Evolutionary conservation across 2,329 filamentous ascomycete species (phyloP).

Genomic region (Scleromitrula shiraiana): DNA sequence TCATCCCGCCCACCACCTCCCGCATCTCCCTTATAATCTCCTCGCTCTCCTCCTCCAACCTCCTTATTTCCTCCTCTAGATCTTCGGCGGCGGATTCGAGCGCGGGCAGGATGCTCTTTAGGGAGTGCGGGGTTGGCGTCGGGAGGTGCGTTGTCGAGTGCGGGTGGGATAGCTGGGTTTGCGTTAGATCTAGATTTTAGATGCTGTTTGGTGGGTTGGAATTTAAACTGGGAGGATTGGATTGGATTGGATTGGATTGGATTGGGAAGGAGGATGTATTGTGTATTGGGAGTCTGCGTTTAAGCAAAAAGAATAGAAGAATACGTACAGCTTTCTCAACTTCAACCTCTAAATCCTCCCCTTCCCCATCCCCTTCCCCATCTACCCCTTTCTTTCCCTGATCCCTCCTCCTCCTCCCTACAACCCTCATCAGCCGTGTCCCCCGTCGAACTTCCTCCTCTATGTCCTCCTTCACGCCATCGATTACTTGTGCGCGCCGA

Average conservation of each 20-base stretch:
- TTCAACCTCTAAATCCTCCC: conserved; percentile 37
- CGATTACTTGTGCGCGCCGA: conserved; percentile 61
- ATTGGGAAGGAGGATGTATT: too few relatives aligned
- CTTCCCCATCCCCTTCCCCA: conserved; percentile 51
- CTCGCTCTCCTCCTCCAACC: conserved; percentile 57
- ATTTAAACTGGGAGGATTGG: not conserved
- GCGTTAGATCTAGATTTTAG: too few relatives aligned
- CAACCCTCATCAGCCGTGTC: conserved; percentile 48
- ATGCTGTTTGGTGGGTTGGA: not conserved
- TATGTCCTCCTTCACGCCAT: conserved; percentile 58
- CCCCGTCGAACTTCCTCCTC: conserved; percentile 55
- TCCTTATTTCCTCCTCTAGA: conserved; percentile 60
- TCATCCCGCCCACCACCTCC: conserved; percentile 63
- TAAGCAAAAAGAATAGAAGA: not conserved
- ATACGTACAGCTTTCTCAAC: conserved; percentile 47
- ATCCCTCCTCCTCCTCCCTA: conserved; percentile 44
- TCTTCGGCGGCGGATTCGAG: conserved; percentile 59
- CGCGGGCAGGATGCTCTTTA: conserved; percentile 57
- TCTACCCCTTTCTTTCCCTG: conserved; percentile 45
- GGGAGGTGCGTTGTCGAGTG: conserved; percentile 35
- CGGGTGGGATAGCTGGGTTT: not conserved
- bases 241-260: not conserved
- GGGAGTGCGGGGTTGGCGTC: conserved; percentile 48
- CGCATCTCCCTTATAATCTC: conserved; percentile 52
- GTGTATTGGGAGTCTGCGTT: too few relatives aligned